A percentile compares a stretch with the other conserved stretches of the same genome.
phyloP scores from a whole-genome alignment of 2,329 filamentous ascomycete species.

The Emergomyces africanus region DNA sequence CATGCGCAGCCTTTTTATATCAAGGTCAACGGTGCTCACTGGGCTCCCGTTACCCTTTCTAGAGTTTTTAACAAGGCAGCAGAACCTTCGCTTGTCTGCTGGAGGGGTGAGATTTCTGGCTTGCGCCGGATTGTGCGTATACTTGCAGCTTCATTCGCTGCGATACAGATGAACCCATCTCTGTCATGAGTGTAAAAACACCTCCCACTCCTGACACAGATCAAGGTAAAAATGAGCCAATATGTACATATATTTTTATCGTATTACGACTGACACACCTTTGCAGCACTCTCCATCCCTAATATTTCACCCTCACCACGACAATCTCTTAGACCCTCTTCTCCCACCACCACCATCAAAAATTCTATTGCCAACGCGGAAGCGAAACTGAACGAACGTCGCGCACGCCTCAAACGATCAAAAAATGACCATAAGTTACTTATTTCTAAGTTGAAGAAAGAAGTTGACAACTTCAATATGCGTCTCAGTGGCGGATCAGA shows the following conservation, averaged over 20 bases:
- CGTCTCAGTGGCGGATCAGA: slow-evolving; percentile 47
- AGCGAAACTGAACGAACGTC: slow-evolving; percentile 46
- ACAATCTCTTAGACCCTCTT: slow-evolving; percentile 48
- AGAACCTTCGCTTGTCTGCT: slow-evolving; percentile 35
- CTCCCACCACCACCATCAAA: slow-evolving; percentile 51
- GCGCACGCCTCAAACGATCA: slow-evolving; percentile 45
- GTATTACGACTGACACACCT: not conserved
- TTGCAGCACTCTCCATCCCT: slow-evolving; percentile 18
- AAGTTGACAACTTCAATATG: slow-evolving; percentile 45
- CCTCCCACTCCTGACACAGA: slow-evolving; percentile 46
- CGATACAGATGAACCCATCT: slow-evolving; percentile 45
- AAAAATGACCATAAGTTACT: slow-evolving; percentile 50
- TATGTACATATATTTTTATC: slow-evolving; percentile 9
- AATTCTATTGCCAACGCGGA: slow-evolving; percentile 53
- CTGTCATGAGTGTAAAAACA: slow-evolving; percentile 49
- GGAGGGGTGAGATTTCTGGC: slow-evolving; percentile 52
- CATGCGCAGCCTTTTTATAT: slow-evolving; percentile 49
- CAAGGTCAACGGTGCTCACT: slow-evolving; percentile 51
- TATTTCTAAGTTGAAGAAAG: slow-evolving; percentile 46
- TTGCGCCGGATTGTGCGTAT: slow-evolving; percentile 52
- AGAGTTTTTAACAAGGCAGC: slow-evolving; percentile 32
- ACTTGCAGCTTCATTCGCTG: slow-evolving; percentile 49
- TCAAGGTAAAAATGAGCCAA: slow-evolving; percentile 33
- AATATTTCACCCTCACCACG: slow-evolving; percentile 39
- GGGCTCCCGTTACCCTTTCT: slow-evolving; percentile 48